Evolutionary conservation across 1,139 yeast species (phyloP).

Genomic region (Yamadazyma pseudoaaseri): DNA sequence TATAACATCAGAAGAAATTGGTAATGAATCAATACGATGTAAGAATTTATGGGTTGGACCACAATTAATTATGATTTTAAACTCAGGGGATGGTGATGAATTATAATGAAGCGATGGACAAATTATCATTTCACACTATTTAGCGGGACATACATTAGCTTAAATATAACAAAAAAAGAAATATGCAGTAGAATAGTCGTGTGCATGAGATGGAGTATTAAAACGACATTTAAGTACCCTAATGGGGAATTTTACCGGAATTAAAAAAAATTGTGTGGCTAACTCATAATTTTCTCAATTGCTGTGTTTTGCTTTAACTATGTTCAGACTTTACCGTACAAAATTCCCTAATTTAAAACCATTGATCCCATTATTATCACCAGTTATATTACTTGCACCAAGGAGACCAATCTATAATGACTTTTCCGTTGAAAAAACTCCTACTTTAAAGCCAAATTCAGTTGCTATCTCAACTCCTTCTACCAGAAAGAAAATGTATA

Average conservation of each 20-base stretch:
- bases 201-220: neutral
- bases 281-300: too few species aligned
- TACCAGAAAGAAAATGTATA: slow-evolving; percentile 36
- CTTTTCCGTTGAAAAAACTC: neutral
- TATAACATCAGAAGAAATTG: slow-evolving; percentile 39
- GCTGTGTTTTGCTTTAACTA: too few species aligned
- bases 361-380: slow-evolving; percentile 1
- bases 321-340: slow-evolving; percentile 1
- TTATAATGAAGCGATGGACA: neutral
- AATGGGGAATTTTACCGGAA: too few species aligned
- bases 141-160: too few species aligned
- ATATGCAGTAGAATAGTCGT: neutral
- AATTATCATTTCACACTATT: neutral
- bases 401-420: slow-evolving; percentile 1
- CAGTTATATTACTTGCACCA: neutral
- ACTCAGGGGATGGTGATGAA: slow-evolving; percentile 15
- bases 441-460: neutral
- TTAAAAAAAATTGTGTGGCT: too few species aligned
- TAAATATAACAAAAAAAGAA: neutral
- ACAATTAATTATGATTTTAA: slow-evolving; percentile 44
- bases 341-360: neutral
- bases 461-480: slow-evolving; percentile 1
- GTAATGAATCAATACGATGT: slow-evolving; percentile 18
- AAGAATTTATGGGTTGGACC: slow-evolving; percentile 34
- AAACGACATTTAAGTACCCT: too few species aligned